Base-by-base conservation (phyloP, 306 rosid genomes). In the Carpinus fangiana region DNA sequence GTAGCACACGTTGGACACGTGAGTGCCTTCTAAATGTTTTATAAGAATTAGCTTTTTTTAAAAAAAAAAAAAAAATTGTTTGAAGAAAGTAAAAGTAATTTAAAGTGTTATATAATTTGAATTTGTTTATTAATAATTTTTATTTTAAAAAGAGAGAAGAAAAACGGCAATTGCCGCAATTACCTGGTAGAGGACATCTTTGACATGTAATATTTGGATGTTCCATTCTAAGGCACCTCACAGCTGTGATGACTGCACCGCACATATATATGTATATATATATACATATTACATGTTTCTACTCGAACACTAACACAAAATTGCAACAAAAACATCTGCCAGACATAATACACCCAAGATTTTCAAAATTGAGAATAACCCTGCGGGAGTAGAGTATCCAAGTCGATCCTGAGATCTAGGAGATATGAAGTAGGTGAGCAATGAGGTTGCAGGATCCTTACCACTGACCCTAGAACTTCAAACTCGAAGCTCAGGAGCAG, bases 401-500 rank as follows among this genome's bases (percentile, higher is more conserved):
- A 36, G 48, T 13, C 7, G 46, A 65, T 14, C 34, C 21, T 14
- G 41, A 14, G 34, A 65, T 65, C 47, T 2, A 65, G 23, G 16
- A 65, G 45, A 65, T 65, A 17, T 65, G 48, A 4, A 66, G 28
- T 5, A 66, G 50, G 7, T 16, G 45, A 28, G 47, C 45, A 72
- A 72, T 50, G 60, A 72, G 21, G 28, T 72, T 51, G 61, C 43
- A 51, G 47, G 45, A 52, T 50, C 75, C 62, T 72, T 51, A 51
- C 75, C 75, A 51, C 57, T 72, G 12, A 50, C 60, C 75, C 75
- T 48, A 72, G 60, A 72, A 72, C 75, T 50, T 51, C 75, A 72
- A 72, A 38, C 57, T 16, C 57, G 47, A 66, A 9, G 71, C 47
- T 66, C 71, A 66, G 48, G 23, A 66, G 48, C 47, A 72, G 47